Conservation (phyloP, 2,329 filamentous ascomycete genomes). For the Pseudogymnoascus pannorum region DNA sequence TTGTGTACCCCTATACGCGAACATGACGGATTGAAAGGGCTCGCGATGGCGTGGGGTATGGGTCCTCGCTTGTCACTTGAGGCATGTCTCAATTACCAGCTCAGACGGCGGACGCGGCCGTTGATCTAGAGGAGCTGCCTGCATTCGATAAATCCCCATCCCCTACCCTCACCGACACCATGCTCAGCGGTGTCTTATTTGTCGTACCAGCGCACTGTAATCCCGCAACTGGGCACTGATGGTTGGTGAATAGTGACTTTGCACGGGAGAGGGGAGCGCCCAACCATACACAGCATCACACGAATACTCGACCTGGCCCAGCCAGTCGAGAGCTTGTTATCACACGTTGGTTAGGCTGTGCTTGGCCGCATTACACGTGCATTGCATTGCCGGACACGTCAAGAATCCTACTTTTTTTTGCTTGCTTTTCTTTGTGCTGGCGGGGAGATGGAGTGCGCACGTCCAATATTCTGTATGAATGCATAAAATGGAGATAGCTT, state of each 20-base stretch:
- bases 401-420: neutral
- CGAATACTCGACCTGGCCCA: neutral
- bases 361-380: neutral
- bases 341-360: neutral
- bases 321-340: neutral
- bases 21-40: neutral
- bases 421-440: neutral
- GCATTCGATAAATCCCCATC: neutral
- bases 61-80: neutral
- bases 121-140: neutral
- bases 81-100: neutral
- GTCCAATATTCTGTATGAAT: too few relatives aligned
- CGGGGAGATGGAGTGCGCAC: neutral
- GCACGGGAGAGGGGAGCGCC: neutral
- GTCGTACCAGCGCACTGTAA: neutral
- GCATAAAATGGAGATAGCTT: too few relatives aligned
- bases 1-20: neutral
- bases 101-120: neutral
- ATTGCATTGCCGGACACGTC: constrained; percentile 1
- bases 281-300: constrained; percentile 1
- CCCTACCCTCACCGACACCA: neutral
- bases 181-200: neutral
- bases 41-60: neutral
- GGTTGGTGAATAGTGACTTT: neutral
- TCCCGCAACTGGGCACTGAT: neutral